Conservation (phyloP, 345 rosid species). For the Carallia brachiata region DNA sequence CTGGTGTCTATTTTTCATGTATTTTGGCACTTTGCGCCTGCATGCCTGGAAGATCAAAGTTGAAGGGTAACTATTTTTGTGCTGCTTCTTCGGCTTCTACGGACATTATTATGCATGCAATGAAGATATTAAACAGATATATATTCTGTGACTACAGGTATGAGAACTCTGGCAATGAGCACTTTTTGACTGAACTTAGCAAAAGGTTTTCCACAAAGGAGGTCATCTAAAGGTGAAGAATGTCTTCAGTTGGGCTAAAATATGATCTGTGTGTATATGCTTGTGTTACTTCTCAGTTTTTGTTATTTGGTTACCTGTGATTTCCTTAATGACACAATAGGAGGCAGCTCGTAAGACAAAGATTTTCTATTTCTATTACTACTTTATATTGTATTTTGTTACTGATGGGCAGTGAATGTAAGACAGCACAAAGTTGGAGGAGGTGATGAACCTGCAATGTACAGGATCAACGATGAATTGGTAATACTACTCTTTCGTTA, state of each 20-base stretch:
- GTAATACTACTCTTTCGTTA: constrained; percentile 24
- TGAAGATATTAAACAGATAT: not conserved
- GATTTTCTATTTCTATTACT: too few species aligned
- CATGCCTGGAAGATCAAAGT: not conserved
- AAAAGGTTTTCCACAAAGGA: constrained; percentile 68
- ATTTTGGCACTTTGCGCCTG: not conserved
- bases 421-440: constrained; percentile 51
- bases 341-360: not conserved
- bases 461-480: constrained; percentile 63
- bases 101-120: not conserved
- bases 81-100: not conserved
- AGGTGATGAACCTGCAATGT: constrained; percentile 47
- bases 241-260: not conserved
- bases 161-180: constrained; percentile 58
- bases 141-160: constrained; percentile 31
- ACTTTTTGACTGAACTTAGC: constrained; percentile 57
- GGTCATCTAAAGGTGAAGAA: constrained; percentile 56
- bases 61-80: not conserved
- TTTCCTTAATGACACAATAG: not conserved
- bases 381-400: not conserved
- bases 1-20: not conserved
- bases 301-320: not conserved
- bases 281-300: not conserved
- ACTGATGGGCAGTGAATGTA: constrained; percentile 43
- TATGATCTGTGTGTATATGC: not conserved